Percentiles rank a stretch among this genome's conserved stretches.
These are phyloP conservation scores for Salvia splendens DNA, from an alignment of 257 asterid species.

Conservation along the genomic window DNA sequence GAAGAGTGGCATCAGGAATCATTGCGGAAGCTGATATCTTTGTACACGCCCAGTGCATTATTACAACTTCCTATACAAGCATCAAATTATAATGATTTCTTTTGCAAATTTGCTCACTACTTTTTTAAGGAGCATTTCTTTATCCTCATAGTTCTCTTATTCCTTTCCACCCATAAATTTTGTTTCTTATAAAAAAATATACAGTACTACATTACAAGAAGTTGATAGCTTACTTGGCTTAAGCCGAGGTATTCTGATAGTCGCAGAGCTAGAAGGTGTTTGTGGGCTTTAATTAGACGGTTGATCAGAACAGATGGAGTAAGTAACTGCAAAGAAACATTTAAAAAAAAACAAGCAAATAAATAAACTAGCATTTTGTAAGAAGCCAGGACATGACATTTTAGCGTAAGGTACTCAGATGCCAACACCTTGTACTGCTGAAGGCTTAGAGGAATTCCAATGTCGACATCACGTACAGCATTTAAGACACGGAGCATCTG, in stretches of 20 bases:
- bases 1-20: constrained; percentile 79
- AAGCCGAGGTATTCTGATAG: constrained; percentile 82
- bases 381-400: constrained; percentile 16
- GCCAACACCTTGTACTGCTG: constrained; percentile 82
- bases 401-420: constrained; percentile 25
- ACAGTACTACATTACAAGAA: neutral
- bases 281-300: constrained; percentile 84
- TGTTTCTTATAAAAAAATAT: neutral
- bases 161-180: too few species aligned
- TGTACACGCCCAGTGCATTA: constrained; percentile 95
- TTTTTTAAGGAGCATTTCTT: constrained; percentile 15
- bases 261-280: constrained; percentile 80
- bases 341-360: constrained; percentile 14
- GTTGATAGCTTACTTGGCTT: constrained; percentile 66
- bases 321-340: constrained; percentile 61
- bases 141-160: neutral
- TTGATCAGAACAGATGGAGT: constrained; percentile 86
- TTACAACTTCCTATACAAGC: constrained; percentile 71
- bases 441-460: constrained; percentile 90
- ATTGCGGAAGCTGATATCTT: constrained; percentile 72
- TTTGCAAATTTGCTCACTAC: constrained; percentile 22
- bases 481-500: constrained; percentile 82
- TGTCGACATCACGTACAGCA: constrained; percentile 76
- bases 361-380: constrained; percentile 1
- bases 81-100: constrained; percentile 23